Conservation (phyloP, 495 filamentous ascomycete genomes). For the Penicillium subrubescens region DNA sequence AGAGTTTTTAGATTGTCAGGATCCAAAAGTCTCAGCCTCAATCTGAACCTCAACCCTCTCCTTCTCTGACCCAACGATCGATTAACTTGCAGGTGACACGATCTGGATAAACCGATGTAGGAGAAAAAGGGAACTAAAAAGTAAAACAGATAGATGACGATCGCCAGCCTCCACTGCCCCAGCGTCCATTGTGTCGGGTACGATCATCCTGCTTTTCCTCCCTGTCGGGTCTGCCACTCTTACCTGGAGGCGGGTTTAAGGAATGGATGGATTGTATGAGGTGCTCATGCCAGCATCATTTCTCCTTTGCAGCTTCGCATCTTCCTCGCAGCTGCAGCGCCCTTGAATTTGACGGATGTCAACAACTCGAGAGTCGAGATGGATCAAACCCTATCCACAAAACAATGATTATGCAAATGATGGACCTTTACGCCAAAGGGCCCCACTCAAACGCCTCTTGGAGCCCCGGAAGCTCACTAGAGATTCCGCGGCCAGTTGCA, state of each 20-base stretch:
- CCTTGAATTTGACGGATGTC: slow-evolving; percentile 9
- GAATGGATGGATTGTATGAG: neutral
- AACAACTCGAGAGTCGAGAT: neutral
- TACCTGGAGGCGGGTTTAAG: neutral
- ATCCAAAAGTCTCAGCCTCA: slow-evolving; percentile 13
- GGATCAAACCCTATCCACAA: slow-evolving; percentile 14
- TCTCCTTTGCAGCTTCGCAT: neutral
- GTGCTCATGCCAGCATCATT: neutral
- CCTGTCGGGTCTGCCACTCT: slow-evolving; percentile 25
- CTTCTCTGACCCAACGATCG: neutral
- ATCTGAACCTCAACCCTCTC: neutral
- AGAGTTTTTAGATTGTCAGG: slow-evolving; percentile 5
- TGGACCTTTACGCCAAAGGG: neutral
- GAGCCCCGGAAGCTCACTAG: slow-evolving; percentile 17
- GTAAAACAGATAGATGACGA: slow-evolving; percentile 19
- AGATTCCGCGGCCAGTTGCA: slow-evolving; percentile 26
- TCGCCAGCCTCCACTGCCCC: slow-evolving; percentile 26
- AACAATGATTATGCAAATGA: neutral
- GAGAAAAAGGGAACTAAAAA: neutral
- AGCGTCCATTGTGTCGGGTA: slow-evolving; percentile 26
- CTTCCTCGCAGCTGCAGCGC: neutral
- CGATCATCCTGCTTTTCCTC: slow-evolving; percentile 27
- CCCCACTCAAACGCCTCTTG: slow-evolving; percentile 11
- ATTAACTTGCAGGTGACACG: slow-evolving; percentile 15
- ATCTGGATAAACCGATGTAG: neutral